Evolutionary conservation across 768 basidiomycete genomes (phyloP).

Genomic region (Collybia sp.): DNA sequence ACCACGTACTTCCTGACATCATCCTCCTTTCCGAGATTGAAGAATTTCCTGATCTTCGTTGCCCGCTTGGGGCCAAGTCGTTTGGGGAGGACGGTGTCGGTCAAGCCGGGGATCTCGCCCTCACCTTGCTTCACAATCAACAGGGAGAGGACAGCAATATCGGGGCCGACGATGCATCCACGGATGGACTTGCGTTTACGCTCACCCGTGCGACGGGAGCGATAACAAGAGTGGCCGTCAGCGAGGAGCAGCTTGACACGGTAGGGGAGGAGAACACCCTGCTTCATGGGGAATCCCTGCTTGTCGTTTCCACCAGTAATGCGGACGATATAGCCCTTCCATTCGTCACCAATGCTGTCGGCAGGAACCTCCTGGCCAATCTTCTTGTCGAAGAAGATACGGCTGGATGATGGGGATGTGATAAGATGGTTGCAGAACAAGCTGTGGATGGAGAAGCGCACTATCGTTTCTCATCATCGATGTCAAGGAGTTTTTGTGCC

Average conservation of each 20-base stretch:
- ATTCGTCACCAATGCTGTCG: constrained; percentile 92
- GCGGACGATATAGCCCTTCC: constrained; percentile 93
- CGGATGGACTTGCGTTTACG: constrained; percentile 99
- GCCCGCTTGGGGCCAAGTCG: constrained; percentile 96
- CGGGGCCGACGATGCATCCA: constrained; percentile 95
- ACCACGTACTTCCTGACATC: constrained; percentile 98
- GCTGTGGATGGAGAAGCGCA: constrained; percentile 28
- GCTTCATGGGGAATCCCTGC: constrained; percentile 99
- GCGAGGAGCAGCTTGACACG: constrained; percentile 92
- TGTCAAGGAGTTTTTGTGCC: constrained; percentile 92
- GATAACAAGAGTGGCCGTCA: constrained; percentile 98
- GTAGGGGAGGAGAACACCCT: constrained; percentile 92
- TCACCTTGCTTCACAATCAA: constrained; percentile 98
- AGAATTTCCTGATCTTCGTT: constrained; percentile 95
- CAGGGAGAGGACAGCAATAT: constrained; percentile 91
- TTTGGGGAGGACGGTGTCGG: constrained; percentile 91
- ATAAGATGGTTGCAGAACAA: not conserved
- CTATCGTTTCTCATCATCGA: constrained; percentile 89
- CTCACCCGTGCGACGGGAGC: constrained; percentile 86
- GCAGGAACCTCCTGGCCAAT: constrained; percentile 92
- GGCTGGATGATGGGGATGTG: constrained; percentile 40
- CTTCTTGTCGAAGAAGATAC: constrained; percentile 96
- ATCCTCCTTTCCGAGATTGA: constrained; percentile 96
- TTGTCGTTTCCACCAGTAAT: constrained; percentile 99
- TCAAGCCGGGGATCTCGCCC: constrained; percentile 82